A percentile compares a stretch with the other conserved stretches of the same genome.
phyloP scores from a whole-genome alignment of 2,329 filamentous ascomycete genomes.

The Aaosphaeria arxii region DNA sequence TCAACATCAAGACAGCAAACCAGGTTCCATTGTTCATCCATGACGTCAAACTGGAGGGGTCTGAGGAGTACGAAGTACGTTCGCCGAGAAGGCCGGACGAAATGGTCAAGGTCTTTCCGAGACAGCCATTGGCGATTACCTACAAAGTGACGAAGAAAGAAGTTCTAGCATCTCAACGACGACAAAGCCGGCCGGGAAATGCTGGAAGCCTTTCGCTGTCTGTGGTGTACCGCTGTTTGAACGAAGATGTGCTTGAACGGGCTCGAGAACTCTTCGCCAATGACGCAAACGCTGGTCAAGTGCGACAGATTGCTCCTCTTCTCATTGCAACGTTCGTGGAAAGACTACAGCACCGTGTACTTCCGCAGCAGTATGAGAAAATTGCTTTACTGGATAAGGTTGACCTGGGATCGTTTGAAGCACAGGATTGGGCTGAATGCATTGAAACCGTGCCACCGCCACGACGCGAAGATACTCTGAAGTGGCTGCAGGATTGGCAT shows the following conservation, averaged over 20 bases:
- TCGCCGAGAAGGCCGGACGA: constrained; percentile 48
- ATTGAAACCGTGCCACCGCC: constrained; percentile 50
- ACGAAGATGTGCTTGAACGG: constrained; percentile 64
- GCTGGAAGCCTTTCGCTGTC: constrained; percentile 58
- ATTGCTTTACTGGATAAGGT: constrained; percentile 54
- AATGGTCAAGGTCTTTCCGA: constrained; percentile 67
- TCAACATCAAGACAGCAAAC: constrained; percentile 82
- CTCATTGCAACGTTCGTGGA: constrained; percentile 51
- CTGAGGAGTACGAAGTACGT: constrained; percentile 64
- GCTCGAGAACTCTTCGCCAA: constrained; percentile 46
- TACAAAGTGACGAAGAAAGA: constrained; percentile 70
- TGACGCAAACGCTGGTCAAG: constrained; percentile 47
- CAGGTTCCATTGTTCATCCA: constrained; percentile 71
- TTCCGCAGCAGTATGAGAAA: constrained; percentile 51
- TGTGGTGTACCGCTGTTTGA: constrained; percentile 72
- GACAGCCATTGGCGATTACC: constrained; percentile 75
- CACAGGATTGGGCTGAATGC: constrained; percentile 53
- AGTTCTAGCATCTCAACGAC: constrained; percentile 18
- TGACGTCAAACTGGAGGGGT: constrained; percentile 67
- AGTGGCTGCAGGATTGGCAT: constrained; percentile 59
- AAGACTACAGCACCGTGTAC: constrained; percentile 45
- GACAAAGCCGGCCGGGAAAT: constrained; percentile 27
- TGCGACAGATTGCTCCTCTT: constrained; percentile 48
- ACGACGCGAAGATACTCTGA: constrained; percentile 42
- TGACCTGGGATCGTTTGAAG: constrained; percentile 50